A percentile compares a stretch with the other conserved stretches of the same genome.
Conservation (phyloP, 208 protist genomes). For the Naegleria gruberi region DNA sequence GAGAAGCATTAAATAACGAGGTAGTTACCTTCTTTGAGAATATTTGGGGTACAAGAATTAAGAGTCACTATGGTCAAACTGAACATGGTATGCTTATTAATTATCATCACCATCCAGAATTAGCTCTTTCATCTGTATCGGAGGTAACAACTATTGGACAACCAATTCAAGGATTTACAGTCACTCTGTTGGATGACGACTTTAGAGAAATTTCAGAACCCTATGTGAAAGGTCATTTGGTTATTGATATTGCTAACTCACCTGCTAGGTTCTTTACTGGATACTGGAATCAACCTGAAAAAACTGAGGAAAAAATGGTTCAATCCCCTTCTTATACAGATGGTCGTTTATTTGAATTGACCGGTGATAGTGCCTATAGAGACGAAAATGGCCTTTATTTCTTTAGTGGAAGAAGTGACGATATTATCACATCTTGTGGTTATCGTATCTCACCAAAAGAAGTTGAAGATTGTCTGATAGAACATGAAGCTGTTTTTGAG, state of each 20-base stretch:
- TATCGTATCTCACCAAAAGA: conserved; percentile 12
- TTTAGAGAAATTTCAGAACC: neutral
- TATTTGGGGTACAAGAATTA: neutral
- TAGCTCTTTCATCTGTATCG: neutral
- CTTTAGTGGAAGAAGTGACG: conserved; percentile 9
- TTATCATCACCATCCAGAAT: conserved; percentile 20
- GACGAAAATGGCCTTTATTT: neutral
- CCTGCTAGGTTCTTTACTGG: conserved; percentile 5
- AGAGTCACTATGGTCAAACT: conserved; percentile 18
- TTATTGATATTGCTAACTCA: conserved; percentile 4
- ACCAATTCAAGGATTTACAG: conserved; percentile 15
- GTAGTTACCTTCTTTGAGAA: neutral
- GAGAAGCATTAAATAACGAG: neutral
- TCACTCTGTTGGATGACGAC: neutral
- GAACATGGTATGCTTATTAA: conserved; percentile 3
- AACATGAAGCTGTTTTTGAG: neutral
- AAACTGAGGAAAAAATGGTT: neutral
- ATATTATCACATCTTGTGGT: conserved; percentile 13
- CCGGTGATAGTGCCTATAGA: neutral
- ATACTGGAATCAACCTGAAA: conserved; percentile 10
- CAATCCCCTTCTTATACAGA: neutral
- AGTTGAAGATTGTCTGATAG: conserved; percentile 15
- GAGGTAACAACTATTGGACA: neutral
- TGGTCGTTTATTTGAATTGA: neutral
- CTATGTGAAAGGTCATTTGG: neutral